Evolutionary conservation across 2,329 filamentous ascomycete genomes (phyloP), one percentile per base, ranked within the genome.

Genomic region (Ophiostoma sp.): DNA sequence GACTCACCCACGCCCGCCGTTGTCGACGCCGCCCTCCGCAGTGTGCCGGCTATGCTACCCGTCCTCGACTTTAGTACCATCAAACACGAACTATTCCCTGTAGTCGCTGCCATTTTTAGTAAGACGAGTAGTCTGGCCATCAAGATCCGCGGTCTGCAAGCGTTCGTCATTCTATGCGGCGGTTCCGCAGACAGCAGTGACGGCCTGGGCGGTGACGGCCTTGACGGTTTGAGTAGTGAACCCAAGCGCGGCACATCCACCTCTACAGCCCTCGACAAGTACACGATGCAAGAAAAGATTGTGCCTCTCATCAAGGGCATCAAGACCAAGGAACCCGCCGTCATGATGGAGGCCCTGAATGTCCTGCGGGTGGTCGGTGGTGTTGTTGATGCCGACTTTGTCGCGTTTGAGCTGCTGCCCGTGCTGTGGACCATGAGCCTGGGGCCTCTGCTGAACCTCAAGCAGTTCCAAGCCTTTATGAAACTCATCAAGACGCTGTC

Each of bases 221-320:
- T 98, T 2, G 91, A 93, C 76, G 94, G 94, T 0, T 85, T 95
- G 79, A 78, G 83, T 57, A 82, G 87, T 76, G 80, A 84, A 70
- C 84, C 88, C 69, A 89, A 88, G 78, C 91, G 91, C 79, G 84
- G 87, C 1, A 88, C 87, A 3, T 92, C 89, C 4, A 28, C 61
- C 0, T 92, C 92, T 0, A 94, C 90, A 1, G 95, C 95, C 2
- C 85, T 99, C 36, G 96, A 99, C 84, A 98, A 98, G 81, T 98
- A 96, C 79, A 98, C 96, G 0, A 95, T 99, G 84, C 96, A 99
- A 81, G 96, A 99, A 80, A 98, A 98, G 84, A 93, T 99, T 45
- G 89, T 98, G 0, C 96, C 96, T 0, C 84, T 98, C 4, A 87
- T 99, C 75, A 94, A 93, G 79, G 94, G 87, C 1, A 98, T 99